Base-by-base conservation (phyloP, 441 rosid genomes). In the Corymbia citriodora region DNA sequence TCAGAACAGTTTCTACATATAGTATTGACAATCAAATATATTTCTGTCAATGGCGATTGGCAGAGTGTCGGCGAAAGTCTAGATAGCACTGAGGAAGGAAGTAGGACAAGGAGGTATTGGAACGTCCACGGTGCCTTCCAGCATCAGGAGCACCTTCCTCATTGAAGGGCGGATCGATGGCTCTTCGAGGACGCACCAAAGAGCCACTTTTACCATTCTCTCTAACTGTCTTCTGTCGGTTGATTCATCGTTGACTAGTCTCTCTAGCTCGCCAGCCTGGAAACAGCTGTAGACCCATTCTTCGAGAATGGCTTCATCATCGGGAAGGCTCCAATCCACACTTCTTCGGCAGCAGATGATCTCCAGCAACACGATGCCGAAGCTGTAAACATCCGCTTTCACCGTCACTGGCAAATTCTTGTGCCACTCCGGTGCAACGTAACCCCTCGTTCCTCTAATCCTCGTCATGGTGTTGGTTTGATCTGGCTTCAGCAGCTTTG, bases 41-140 rank as follows among this genome's bases (percentile, higher is more conserved):
- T 12, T 40, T 40, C 52, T 40, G 17, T 40, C 29, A 8, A 74
- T 40, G 50, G 8, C 3, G 29, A 74, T 40, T 9, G 50, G 29
- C 83, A 21, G 10, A 6, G 29, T 74, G 25, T 48, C 11, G 83
- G 52, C 10, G 50, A 21, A 74, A 74, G 83, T 40, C 74, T 87
- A 92, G 29, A 92, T 88, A 21, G 65, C 21, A 85, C 87, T 90
- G 8, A 92, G 53, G 83, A 89, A 90, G 88, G 92, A 91, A 31
- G 91, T 72, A 57, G 92, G 91, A 83, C 82, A 72, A 33, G 92
- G 94, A 82, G 90, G 92, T 36, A 19, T 29, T 21, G 93, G 93
- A 59, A 92, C 92, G 81, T 92, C 92, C 25, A 89, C 90, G 5
- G 90, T 91, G 70, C 94, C 94, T 91, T 92, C 94, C 89, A 93